Percentiles rank a stretch among this genome's conserved stretches.
Evolutionary conservation across 1,284 basidiomycete species (phyloP).

Genomic region (Ustilago trichophora): DNA sequence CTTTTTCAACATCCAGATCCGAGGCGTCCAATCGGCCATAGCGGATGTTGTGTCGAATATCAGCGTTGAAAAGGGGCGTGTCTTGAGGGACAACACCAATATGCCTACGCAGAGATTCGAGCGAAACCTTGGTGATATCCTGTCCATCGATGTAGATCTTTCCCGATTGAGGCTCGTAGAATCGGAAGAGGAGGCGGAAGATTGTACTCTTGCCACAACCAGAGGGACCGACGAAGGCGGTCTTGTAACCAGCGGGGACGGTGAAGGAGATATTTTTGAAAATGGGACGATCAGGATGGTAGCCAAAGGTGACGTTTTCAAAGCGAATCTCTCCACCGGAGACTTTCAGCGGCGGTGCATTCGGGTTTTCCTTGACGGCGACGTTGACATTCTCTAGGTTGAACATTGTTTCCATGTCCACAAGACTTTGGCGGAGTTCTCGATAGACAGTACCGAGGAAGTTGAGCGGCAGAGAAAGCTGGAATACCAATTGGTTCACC

Average conservation of each 20-base stretch:
- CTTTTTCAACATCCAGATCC: slow-evolving; percentile 86
- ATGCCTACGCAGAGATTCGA: slow-evolving; percentile 77
- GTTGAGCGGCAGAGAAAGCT: slow-evolving; percentile 92
- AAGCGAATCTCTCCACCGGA: slow-evolving; percentile 87
- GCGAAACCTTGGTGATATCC: slow-evolving; percentile 78
- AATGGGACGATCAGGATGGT: slow-evolving; percentile 88
- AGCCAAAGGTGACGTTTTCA: slow-evolving; percentile 89
- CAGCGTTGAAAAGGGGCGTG: slow-evolving; percentile 93
- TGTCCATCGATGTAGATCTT: slow-evolving; percentile 86
- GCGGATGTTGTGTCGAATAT: slow-evolving; percentile 92
- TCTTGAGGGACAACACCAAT: slow-evolving; percentile 98
- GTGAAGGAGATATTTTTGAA: slow-evolving; percentile 81
- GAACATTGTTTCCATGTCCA: slow-evolving; percentile 97
- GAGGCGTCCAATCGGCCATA: slow-evolving; percentile 89
- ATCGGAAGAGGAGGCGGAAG: slow-evolving; percentile 90
- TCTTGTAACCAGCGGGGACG: slow-evolving; percentile 92
- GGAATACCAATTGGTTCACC: slow-evolving; percentile 99
- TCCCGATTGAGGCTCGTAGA: slow-evolving; percentile 86
- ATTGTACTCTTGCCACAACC: slow-evolving; percentile 98
- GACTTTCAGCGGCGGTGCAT: slow-evolving; percentile 76
- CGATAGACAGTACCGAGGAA: slow-evolving; percentile 97
- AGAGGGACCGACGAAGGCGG: slow-evolving; percentile 93
- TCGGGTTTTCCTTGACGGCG: slow-evolving; percentile 77
- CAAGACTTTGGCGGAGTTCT: slow-evolving; percentile 89
- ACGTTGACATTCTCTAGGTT: slow-evolving; percentile 86